Conservation (phyloP, 257 asterid genomes). For the Solanum clarkiae region DNA sequence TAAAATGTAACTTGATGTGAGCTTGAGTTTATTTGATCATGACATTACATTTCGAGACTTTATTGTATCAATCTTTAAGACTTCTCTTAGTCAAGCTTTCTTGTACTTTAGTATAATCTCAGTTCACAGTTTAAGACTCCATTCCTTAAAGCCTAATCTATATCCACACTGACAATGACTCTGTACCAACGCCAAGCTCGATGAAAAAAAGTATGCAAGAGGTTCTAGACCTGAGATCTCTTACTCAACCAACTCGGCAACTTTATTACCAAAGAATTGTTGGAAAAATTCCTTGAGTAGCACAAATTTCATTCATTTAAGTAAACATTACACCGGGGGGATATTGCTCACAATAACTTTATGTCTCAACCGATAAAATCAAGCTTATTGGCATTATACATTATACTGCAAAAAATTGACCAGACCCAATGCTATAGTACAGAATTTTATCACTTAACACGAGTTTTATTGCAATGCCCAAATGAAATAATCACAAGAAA, state of each 20-base stretch:
- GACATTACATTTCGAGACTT: neutral
- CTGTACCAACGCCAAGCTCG: neutral
- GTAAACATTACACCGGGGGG: neutral
- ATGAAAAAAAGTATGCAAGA: neutral
- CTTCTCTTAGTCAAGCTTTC: neutral
- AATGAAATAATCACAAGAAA: neutral
- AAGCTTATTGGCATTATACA: neutral
- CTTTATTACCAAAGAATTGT: neutral
- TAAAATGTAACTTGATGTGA: no score
- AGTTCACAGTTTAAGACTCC: no score
- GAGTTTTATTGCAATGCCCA: neutral
- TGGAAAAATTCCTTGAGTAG: neutral
- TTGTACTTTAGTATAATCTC: neutral
- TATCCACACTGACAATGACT: no score
- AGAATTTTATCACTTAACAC: neutral
- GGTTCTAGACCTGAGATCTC: neutral
- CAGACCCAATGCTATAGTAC: neutral
- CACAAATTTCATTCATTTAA: neutral
- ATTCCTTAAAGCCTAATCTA: no score
- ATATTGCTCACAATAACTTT: neutral
- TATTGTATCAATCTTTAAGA: neutral
- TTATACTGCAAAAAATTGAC: neutral
- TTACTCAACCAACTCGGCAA: neutral
- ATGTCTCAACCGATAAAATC: neutral
- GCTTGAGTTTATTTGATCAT: no score